Percentiles rank a stretch among this genome's conserved stretches.
Conservation (phyloP, 2,329 filamentous ascomycete species). For the Hypomyces perniciosus region DNA sequence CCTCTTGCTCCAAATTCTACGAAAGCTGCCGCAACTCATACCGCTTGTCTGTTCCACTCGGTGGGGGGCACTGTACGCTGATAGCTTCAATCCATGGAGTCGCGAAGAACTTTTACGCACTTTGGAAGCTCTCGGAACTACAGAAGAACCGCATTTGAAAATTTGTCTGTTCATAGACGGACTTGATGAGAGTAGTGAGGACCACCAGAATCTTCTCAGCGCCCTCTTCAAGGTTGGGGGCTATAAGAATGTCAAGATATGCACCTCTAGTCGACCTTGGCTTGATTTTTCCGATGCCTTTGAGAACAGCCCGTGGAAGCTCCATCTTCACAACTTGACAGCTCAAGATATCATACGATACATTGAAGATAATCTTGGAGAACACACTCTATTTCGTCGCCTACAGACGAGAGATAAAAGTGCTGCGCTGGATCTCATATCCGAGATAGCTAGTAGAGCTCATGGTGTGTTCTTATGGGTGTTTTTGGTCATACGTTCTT, state of each 20-base stretch:
- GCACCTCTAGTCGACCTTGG: conserved; percentile 14
- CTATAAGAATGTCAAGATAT: conserved; percentile 12
- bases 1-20: conserved; percentile 12
- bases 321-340: conserved; percentile 15
- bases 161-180: conserved; percentile 19
- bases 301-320: background rate
- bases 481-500: conserved; percentile 12
- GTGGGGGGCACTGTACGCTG: background rate
- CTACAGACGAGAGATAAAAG: background rate
- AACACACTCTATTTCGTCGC: conserved; percentile 6
- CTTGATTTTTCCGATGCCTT: conserved; percentile 11
- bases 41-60: background rate
- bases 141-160: background rate
- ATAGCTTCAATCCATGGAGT: background rate
- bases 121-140: background rate
- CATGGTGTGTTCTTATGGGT: conserved; percentile 19
- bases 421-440: background rate
- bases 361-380: background rate
- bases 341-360: conserved; percentile 13
- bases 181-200: conserved; percentile 14
- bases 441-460: conserved; percentile 6
- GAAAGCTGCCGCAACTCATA: conserved; percentile 3
- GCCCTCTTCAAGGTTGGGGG: conserved; percentile 4
- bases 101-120: conserved; percentile 1
- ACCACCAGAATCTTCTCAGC: conserved; percentile 11